phyloP scores from a whole-genome alignment of 108 stramenopile species.

The Cyclotella distinguenda region DNA sequence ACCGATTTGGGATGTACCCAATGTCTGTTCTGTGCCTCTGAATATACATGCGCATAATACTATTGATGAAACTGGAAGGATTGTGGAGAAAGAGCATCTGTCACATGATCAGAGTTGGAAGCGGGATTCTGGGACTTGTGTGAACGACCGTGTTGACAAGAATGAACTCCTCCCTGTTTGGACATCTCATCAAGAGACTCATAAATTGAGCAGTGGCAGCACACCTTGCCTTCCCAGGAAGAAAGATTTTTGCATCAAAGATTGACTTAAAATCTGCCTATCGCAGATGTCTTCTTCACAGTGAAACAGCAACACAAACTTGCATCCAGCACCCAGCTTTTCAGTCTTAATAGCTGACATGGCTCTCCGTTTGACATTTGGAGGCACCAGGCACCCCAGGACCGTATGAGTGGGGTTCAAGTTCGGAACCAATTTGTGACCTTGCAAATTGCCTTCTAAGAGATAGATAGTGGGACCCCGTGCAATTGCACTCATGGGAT shows the following conservation, averaged over 20 bases:
- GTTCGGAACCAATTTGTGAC: too few species aligned
- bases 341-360: too few species aligned
- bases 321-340: too few species aligned
- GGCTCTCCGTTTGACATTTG: too few species aligned
- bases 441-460: too few species aligned
- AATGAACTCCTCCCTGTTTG: constrained; percentile 13
- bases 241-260: neutral
- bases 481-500: too few species aligned
- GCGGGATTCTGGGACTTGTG: constrained; percentile 4
- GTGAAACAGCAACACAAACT: too few species aligned
- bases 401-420: too few species aligned
- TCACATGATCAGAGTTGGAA: constrained; percentile 24
- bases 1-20: neutral
- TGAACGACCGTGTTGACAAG: constrained; percentile 1
- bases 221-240: neutral
- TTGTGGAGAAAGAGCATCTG: constrained; percentile 7
- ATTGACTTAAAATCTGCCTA: constrained; percentile 20
- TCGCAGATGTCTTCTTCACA: too few species aligned
- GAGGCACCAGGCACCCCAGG: too few species aligned
- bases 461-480: too few species aligned
- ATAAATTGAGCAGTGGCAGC: constrained; percentile 12
- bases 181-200: neutral
- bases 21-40: neutral
- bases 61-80: constrained; percentile 7
- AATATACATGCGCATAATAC: constrained; percentile 11